phyloP scores from a whole-genome alignment of 108 stramenopile genomes.

The Pelagomonas calceolata region DNA sequence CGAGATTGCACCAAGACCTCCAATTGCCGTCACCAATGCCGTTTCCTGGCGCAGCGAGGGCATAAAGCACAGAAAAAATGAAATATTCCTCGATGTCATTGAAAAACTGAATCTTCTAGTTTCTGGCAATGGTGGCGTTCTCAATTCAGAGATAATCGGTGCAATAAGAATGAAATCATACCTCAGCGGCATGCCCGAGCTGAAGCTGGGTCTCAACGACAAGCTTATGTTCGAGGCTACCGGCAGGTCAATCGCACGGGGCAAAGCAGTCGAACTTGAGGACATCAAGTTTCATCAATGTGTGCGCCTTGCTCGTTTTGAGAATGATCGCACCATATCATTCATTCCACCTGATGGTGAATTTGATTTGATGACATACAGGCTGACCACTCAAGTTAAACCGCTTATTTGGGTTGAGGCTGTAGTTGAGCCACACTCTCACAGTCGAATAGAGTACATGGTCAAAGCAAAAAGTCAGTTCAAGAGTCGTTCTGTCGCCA shows the following conservation, averaged over 20 bases:
- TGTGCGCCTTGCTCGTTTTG: slow-evolving; percentile 91
- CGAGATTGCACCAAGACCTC: slow-evolving; percentile 59
- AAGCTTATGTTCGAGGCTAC: slow-evolving; percentile 93
- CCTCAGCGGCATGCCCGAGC: slow-evolving; percentile 94
- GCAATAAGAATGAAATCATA: slow-evolving; percentile 90
- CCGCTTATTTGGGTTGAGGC: slow-evolving; percentile 98
- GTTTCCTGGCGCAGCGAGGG: slow-evolving; percentile 97
- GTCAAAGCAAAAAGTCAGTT: slow-evolving; percentile 98
- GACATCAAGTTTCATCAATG: slow-evolving; percentile 99
- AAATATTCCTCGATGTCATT: slow-evolving; percentile 98
- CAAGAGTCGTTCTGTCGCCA: slow-evolving; percentile 90
- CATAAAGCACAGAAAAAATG: slow-evolving; percentile 98
- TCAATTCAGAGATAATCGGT: slow-evolving; percentile 76
- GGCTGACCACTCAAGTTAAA: slow-evolving; percentile 96
- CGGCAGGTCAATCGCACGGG: slow-evolving; percentile 49
- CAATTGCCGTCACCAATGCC: slow-evolving; percentile 91
- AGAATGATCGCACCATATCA: slow-evolving; percentile 96
- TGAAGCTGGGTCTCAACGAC: slow-evolving; percentile 98
- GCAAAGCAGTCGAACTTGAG: slow-evolving; percentile 94
- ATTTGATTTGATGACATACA: slow-evolving; percentile 97
- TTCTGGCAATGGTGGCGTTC: slow-evolving; percentile 89
- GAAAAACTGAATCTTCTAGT: slow-evolving; percentile 95
- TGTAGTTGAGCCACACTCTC: slow-evolving; percentile 91
- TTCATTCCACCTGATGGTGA: slow-evolving; percentile 99
- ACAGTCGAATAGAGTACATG: slow-evolving; percentile 96